Base-by-base conservation (phyloP, 176 grass and related monocot genomes). In the Eragrostis nindensis region DNA sequence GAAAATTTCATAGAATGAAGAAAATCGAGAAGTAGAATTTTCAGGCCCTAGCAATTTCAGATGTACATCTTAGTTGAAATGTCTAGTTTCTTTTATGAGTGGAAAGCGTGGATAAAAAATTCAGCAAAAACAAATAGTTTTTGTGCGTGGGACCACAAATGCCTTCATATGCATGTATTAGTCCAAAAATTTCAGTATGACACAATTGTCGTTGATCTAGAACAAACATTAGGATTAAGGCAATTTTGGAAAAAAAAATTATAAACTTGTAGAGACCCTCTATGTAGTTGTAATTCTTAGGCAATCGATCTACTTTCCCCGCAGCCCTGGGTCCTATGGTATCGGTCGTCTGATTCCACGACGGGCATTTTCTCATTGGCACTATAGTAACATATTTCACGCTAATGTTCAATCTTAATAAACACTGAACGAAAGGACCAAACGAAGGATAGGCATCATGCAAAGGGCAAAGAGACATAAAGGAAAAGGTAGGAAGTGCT, bases 361-460 rank as follows among this genome's bases (percentile, higher is more conserved):
- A n/a, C n/a, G n/a, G n/a, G n/a, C 56, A 2, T 38, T 14, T 6
- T 32, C 44, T 18, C 38, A 43, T 5, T 32, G 17, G 74, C 29
- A 69, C 40, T 45, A 10, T 10, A 57, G 4, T 74, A 43, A 22
- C 43, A 36, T 75, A 62, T 6, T 43, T 41, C 49, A 59, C 52
- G 49, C 40, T 55, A 66, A 86, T 80, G 76, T 75, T 46, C 16
- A 21, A 39, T 21, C 75, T 62, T 52, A 62, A 15, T 62, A 61
- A 57, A 11, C 75, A 68, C 30, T 56, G 43, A 50, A 80, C 17
- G 43, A 71, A 84, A 74, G 16, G 27, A 26, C 71, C 66, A 84
- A 77, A 90, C 82, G 78, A 68, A 74, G 62, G 64, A 29, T 64
- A 78, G 21, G 67, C 82, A 93, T 87, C 83, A 93, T 86, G 48